Evolutionary conservation across 2,329 filamentous ascomycete genomes (phyloP).

Genomic region (Corinectria fuckeliana): DNA sequence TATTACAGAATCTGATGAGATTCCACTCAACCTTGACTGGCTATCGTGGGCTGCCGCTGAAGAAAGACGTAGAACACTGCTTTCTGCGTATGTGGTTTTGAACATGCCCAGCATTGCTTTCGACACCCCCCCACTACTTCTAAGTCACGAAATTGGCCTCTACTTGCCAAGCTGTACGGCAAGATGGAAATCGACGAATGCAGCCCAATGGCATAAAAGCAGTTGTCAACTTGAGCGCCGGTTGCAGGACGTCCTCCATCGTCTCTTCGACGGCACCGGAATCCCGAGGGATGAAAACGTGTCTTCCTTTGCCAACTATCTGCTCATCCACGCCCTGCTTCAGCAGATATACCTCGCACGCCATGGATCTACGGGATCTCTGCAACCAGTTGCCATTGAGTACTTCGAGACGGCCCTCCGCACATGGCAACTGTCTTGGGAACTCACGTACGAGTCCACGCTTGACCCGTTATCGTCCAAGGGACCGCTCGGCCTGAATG

Average conservation of each 20-base stretch:
- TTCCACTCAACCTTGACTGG: neutral
- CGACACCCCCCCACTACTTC: neutral
- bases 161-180: neutral
- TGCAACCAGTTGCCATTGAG: neutral
- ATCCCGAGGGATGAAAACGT: neutral
- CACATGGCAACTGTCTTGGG: neutral
- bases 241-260: neutral
- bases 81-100: neutral
- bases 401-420: neutral
- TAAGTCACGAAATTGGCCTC: neutral
- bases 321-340: neutral
- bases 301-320: neutral
- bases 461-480: neutral
- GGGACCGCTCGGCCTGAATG: neutral
- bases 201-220: neutral
- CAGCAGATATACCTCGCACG: neutral
- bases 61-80: neutral
- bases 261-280: neutral
- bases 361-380: neutral
- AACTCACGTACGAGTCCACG: neutral
- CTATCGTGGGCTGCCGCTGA: neutral
- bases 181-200: neutral
- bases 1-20: neutral
- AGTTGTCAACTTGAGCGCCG: neutral
- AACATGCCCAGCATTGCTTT: conserved; percentile 1